A percentile compares a stretch with the other conserved stretches of the same genome.
phyloP scores from a whole-genome alignment of 305 asterid genomes.

The Fraxinus latifolia region DNA sequence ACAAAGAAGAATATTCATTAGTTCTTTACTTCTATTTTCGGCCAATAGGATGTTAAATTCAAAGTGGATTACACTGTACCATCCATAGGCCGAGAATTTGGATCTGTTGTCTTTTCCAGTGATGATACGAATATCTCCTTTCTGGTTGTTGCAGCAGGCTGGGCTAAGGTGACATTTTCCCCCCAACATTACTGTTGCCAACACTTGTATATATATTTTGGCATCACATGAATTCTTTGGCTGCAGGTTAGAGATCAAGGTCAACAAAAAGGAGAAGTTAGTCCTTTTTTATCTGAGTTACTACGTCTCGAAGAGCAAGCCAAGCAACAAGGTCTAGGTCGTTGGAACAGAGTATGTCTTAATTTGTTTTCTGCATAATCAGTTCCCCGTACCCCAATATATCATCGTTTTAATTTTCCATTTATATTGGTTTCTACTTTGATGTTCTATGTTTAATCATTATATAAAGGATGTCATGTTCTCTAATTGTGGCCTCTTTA shows the following conservation, averaged over 20 bases:
- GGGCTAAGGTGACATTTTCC: constrained; percentile 75
- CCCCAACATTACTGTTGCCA: not conserved
- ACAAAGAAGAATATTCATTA: not conserved
- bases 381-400: not conserved
- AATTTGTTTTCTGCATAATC: not conserved
- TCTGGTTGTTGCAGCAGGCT: constrained; percentile 85
- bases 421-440: not conserved
- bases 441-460: not conserved
- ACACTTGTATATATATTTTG: constrained; percentile 7
- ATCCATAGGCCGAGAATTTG: constrained; percentile 79
- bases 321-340: constrained; percentile 88
- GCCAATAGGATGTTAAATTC: constrained; percentile 77
- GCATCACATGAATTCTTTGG: constrained; percentile 12
- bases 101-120: constrained; percentile 59
- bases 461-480: not conserved
- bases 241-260: constrained; percentile 89
- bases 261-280: constrained; percentile 88
- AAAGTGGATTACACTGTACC: constrained; percentile 87
- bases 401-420: not conserved
- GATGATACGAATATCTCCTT: constrained; percentile 64
- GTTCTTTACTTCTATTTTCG: constrained; percentile 5
- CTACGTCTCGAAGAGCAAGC: constrained; percentile 85
- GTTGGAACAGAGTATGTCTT: constrained; percentile 79
- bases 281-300: constrained; percentile 72
- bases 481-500: constrained; percentile 10